A percentile compares a stretch with the other conserved stretches of the same genome.
Conservation (phyloP, 148 eudicot species). For the Pharnaceum exiguum region DNA sequence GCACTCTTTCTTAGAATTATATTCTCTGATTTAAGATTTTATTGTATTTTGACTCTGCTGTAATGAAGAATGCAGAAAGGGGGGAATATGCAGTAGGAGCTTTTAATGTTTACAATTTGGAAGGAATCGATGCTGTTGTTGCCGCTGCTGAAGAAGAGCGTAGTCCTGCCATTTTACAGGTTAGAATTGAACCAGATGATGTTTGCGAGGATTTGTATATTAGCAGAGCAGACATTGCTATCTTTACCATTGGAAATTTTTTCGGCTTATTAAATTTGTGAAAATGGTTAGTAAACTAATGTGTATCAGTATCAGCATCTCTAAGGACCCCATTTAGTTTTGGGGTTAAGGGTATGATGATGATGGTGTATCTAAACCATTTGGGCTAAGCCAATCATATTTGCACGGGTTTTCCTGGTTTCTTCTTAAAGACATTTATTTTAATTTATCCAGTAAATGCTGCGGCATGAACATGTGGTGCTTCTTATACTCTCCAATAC, state of each 20-base stretch:
- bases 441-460: neutral
- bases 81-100: slow-evolving; percentile 98
- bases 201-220: no score
- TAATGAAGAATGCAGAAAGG: slow-evolving; percentile 73
- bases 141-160: slow-evolving; percentile 84
- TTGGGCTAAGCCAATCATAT: no score
- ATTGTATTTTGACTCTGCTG: slow-evolving; percentile 5
- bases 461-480: neutral
- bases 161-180: slow-evolving; percentile 99
- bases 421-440: no score
- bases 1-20: neutral
- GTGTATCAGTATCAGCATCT: no score
- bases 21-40: neutral
- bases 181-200: slow-evolving; percentile 8
- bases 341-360: no score
- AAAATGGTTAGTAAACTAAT: no score
- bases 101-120: slow-evolving; percentile 91
- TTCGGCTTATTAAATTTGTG: no score
- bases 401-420: no score
- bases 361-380: no score
- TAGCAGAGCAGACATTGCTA: no score
- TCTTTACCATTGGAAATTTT: no score
- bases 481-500: neutral
- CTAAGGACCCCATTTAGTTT: no score
- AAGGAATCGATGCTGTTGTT: slow-evolving; percentile 95